Percentiles rank a stretch among this genome's conserved stretches.
Conservation (phyloP, 2,329 filamentous ascomycete genomes). For the Penicillium sp. region DNA sequence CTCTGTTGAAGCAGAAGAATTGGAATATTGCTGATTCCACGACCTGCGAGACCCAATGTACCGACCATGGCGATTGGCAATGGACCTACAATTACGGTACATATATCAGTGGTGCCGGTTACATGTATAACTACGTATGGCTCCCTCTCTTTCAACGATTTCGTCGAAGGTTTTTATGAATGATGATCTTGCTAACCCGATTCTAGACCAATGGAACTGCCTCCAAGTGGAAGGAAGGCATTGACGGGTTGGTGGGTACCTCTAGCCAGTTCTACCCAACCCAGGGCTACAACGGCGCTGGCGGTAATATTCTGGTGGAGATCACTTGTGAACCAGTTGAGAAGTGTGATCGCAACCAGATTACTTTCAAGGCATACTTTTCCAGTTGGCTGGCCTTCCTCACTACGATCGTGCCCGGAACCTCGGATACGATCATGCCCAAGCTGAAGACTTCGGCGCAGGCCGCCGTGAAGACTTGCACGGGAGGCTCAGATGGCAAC, state of each 20-base stretch:
- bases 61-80: conserved; percentile 53
- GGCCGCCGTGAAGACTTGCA: conserved; percentile 65
- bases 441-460: conserved; percentile 60
- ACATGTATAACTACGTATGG: conserved; percentile 57
- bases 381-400: conserved; percentile 66
- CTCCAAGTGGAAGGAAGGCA: conserved; percentile 58
- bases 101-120: conserved; percentile 58
- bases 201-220: conserved; percentile 40
- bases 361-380: conserved; percentile 72
- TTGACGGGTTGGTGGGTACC: conserved; percentile 59
- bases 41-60: conserved; percentile 52
- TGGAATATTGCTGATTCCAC: conserved; percentile 60
- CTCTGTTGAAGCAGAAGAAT: conserved; percentile 52
- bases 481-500: conserved; percentile 56
- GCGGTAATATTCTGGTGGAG: conserved; percentile 64
- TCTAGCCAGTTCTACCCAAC: conserved; percentile 56
- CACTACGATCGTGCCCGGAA: conserved; percentile 64
- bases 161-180: neutral
- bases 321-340: conserved; percentile 63
- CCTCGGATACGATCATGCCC: conserved; percentile 56
- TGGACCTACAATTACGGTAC: conserved; percentile 62
- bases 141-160: neutral
- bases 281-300: conserved; percentile 27
- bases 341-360: conserved; percentile 71
- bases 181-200: conserved; percentile 11